Evolutionary conservation across 2,329 filamentous ascomycete genomes (phyloP), one percentile per base, ranked within the genome.

Genomic region (Lojkania enalia): DNA sequence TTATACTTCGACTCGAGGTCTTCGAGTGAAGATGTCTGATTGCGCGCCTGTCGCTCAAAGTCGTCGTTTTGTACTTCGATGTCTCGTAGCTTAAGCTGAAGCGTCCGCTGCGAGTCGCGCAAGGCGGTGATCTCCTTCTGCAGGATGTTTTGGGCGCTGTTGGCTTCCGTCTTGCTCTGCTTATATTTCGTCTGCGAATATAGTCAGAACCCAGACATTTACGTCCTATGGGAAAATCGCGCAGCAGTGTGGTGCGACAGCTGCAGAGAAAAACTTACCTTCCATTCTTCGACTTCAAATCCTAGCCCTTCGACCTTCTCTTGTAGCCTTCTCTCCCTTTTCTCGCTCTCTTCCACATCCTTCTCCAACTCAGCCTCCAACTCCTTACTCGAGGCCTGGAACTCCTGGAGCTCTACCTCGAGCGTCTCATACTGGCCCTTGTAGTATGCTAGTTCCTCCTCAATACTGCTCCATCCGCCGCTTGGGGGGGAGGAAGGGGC

Each of bases 31-130:
- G 91, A 96, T 25, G 90, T 91, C 20, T 92, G 96, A 71, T 96
- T 94, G 59, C 94, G 85, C 57, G 94, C 92, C 74, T 97, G 92
- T 55, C 90, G 85, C 76, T 99, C 94, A 67, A 92, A 96, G 71
- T 99, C 94, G 77, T 99, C 94, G 74, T 97, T 99, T 67, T 88
- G 90, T 43, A 99, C 94, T 72, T 99, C 94, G 59, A 92, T 96
- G 69, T 99, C 94, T 57, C 94, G 86, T 46, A 99, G 76, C 71
- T 82, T 88, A 52, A 96, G 77, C 61, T 94, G 87, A 49, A 96
- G 73, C 3, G 86, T 85, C 54, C 94, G 80, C 70, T 90, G 95
- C 37, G 84, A 71, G 55, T 99, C 91, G 64, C 94, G 87, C 60
- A 99, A 79, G 6, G 82, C 86, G 5, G 94, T 99, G 61, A 99